Evolutionary conservation across 2,329 filamentous ascomycete species (phyloP), one percentile per base, ranked within the genome.

Genomic region (Blastomyces emzantsi): DNA sequence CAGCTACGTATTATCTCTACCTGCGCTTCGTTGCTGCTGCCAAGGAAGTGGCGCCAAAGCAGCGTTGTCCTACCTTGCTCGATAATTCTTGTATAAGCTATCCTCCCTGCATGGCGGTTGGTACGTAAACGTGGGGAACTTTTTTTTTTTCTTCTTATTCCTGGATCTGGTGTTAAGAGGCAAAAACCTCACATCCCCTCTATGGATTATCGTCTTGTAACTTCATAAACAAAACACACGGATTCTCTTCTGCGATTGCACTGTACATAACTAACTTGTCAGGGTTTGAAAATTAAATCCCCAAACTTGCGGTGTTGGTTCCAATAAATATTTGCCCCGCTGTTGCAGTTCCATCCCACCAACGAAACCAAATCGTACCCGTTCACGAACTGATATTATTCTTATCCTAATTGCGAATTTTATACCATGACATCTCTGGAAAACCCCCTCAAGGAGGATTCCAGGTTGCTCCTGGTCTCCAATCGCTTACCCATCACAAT

Each of bases 401-500:
- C 39, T 59, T 60, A 45, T 52, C 41, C 19, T 49, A 39, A 30
- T n/a, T 52, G 15, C 54, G n/a, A 5, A 36, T 7, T 52, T 30
- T 22, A 61, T 43, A 51, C 47, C 62, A 78, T 78, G 76, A 71
- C 75, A 62, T 70, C 72, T 30, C 64, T 72, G 59, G 74, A 77
- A 63, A 69, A 70, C 62, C 66, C 70, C 61, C 64, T 68, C 11
- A 64, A 68, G 61, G 75, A 73, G 61, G 75, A 76, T 65, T 73
- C 76, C 25, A 74, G 85, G 59, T 82, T 97, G 62, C 84, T 97
- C 61, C 87, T 97, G 58, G 87, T 97, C 70, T 97, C 93, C 45
- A 99, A 99, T 75, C 90, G 94, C 62, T 83, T 97, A 52, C 93
- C 94, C 64, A 95, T 97, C 76, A 97, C 93, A 67, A 96, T 97